A percentile compares a stretch with the other conserved stretches of the same genome.
Conservation (phyloP, 176 grass and related monocot genomes). For the Phoenix roebelenii region DNA sequence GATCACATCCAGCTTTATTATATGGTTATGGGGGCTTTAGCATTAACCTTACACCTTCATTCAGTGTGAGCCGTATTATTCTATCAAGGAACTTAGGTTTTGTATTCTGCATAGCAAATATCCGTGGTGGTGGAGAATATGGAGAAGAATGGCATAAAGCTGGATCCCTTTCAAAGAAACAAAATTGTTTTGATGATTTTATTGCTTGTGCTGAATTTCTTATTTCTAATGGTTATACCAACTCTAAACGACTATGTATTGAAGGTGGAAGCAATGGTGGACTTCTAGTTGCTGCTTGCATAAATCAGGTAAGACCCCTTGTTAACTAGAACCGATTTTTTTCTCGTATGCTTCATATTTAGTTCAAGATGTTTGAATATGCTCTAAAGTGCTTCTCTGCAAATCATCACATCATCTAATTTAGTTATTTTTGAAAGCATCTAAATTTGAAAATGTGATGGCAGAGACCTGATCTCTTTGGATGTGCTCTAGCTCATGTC, state of each 20-base stretch:
- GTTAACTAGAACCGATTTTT: too few relatives aligned
- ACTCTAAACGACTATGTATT: conserved; percentile 54
- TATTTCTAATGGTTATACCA: conserved; percentile 66
- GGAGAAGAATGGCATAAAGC: conserved; percentile 99
- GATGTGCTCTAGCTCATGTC: conserved; percentile 89
- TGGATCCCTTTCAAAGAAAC: conserved; percentile 71
- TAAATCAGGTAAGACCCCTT: conserved; percentile 55
- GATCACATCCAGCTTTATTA: conserved; percentile 66
- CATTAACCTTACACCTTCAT: conserved; percentile 70
- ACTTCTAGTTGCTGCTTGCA: conserved; percentile 86
- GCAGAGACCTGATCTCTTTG: conserved; percentile 91
- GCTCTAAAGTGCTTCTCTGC: too few relatives aligned
- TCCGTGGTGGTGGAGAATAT: conserved; percentile 94
- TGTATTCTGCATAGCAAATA: conserved; percentile 72
- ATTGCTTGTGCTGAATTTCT: conserved; percentile 67
- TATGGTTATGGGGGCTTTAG: conserved; percentile 97
- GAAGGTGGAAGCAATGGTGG: conserved; percentile 96
- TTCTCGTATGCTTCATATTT: neutral
- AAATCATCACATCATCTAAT: too few relatives aligned
- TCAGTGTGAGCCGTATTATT: conserved; percentile 61
- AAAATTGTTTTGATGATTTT: conserved; percentile 98
- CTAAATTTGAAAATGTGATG: neutral
- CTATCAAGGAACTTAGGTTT: conserved; percentile 63
- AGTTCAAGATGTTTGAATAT: too few relatives aligned
- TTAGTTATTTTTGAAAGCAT: too few relatives aligned